Conservation (phyloP, 345 rosid genomes). For the Populus davidiana region DNA sequence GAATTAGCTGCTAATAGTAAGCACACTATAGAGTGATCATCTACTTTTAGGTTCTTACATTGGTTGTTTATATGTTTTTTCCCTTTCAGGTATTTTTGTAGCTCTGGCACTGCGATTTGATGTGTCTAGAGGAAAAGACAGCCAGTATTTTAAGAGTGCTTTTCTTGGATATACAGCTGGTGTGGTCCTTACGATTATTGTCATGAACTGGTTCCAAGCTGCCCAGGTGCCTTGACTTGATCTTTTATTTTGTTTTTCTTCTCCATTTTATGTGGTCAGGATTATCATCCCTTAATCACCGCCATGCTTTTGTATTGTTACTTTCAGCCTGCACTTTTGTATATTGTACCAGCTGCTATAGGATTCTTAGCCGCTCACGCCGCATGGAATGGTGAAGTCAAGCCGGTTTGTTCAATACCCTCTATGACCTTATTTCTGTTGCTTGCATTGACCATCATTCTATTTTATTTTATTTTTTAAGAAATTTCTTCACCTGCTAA, state of each 20-base stretch:
- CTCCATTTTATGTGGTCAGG: background rate
- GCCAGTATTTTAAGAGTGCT: constrained; percentile 95
- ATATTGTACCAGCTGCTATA: constrained; percentile 87
- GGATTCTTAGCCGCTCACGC: constrained; percentile 93
- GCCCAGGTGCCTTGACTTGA: constrained; percentile 64
- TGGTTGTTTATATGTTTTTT: background rate
- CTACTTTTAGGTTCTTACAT: background rate
- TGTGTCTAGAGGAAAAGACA: constrained; percentile 75
- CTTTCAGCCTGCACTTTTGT: constrained; percentile 91
- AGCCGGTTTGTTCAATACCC: constrained; percentile 59
- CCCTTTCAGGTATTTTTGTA: constrained; percentile 79
- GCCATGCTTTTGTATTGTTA: background rate
- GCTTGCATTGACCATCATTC: background rate
- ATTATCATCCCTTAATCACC: background rate
- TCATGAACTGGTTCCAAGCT: constrained; percentile 99
- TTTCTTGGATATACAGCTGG: constrained; percentile 79
- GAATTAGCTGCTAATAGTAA: background rate
- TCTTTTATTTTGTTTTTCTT: background rate
- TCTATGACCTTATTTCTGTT: background rate
- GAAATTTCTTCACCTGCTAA: background rate
- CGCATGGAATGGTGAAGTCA: constrained; percentile 88
- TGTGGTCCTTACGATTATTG: constrained; percentile 74
- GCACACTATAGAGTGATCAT: background rate
- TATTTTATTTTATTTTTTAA: background rate
- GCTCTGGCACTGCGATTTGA: constrained; percentile 94